Evolutionary conservation across 148 eudicot species (phyloP).

Genomic region (Vaccinium macrocarpon): DNA sequence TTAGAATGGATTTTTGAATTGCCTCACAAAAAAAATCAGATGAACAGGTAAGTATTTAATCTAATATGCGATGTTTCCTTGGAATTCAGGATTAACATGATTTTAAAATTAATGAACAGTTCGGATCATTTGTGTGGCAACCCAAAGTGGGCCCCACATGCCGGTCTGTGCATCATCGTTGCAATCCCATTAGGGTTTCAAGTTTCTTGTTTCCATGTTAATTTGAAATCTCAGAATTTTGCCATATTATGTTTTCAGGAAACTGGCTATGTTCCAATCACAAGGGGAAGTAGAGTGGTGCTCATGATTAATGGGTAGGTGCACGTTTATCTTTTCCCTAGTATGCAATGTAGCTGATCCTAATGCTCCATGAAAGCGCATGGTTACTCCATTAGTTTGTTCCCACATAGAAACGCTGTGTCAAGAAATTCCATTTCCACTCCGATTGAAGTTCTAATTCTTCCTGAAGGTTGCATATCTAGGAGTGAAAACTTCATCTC

Average conservation of each 20-base stretch:
- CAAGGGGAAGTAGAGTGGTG: constrained; percentile 80
- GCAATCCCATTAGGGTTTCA: not conserved
- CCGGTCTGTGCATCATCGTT: no score
- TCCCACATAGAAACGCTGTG: not conserved
- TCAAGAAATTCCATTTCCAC: not conserved
- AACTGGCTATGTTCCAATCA: constrained; percentile 78
- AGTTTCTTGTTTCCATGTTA: not conserved
- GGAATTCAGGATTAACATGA: no score
- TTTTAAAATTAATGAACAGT: no score
- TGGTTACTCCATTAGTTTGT: not conserved
- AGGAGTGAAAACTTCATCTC: not conserved
- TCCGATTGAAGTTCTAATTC: not conserved
- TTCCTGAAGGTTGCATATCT: constrained; percentile 7
- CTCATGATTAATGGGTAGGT: constrained; percentile 95
- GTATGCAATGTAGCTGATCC: not conserved
- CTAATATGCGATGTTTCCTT: no score
- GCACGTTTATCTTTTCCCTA: not conserved
- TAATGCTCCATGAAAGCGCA: not conserved
- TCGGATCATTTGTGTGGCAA: no score
- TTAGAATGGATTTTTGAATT: no score
- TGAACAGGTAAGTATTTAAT: no score
- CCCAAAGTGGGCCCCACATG: no score
- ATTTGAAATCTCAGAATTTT: constrained; percentile 7
- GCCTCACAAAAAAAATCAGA: no score
- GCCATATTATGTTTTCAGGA: constrained; percentile 50